Evolutionary conservation across 2,329 filamentous ascomycete genomes (phyloP), one percentile per base, ranked within the genome.

Genomic region (Metarhizium rileyi): DNA sequence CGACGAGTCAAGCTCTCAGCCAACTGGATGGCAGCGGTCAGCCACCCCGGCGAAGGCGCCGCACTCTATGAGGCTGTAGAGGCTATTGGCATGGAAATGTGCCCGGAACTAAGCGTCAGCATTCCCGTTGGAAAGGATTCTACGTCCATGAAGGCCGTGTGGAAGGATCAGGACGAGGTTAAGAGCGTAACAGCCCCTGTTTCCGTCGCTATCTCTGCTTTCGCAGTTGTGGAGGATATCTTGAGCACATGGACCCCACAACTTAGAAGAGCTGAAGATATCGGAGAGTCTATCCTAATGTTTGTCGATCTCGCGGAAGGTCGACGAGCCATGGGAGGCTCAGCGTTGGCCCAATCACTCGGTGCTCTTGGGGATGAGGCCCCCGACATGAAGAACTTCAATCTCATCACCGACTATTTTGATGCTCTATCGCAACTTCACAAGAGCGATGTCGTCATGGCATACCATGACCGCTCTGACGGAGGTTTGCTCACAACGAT

Each of bases 1-100:
- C 79, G 79, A 52, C 83, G 87, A 41, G 83, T 97, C 53, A 86
- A 91, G 64, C 78, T 97, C 9, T 96, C 90, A 3, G 91, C 91
- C 46, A 97, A 98, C 71, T 98, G 91, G 91, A 97, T 97, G 93
- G 90, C 90, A 3, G 91, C 91, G n/a, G 87, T 90, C 53, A 90
- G 83, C 63, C 90, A 96, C 65, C 84, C 87, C 22, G 93, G 93
- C 44, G 93, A 98, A 68, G 90, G 89, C 38, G 90, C 91, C 36
- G 89, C 85, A 16, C 76, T 97, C 28, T 97, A 95, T 61, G 89
- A 96, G 66, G 93, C 90, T 27, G 93, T 96, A 2, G 80, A 95
- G 63, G 90, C 91, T 9, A 90, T 96, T 51, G 90, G 90, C 45
- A 85, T 95, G 80, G 86, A 95, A 44, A 75, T 98, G 8, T 98